Evolutionary conservation across 768 basidiomycete species (phyloP).

Genomic region (Mrakia blollopis): DNA sequence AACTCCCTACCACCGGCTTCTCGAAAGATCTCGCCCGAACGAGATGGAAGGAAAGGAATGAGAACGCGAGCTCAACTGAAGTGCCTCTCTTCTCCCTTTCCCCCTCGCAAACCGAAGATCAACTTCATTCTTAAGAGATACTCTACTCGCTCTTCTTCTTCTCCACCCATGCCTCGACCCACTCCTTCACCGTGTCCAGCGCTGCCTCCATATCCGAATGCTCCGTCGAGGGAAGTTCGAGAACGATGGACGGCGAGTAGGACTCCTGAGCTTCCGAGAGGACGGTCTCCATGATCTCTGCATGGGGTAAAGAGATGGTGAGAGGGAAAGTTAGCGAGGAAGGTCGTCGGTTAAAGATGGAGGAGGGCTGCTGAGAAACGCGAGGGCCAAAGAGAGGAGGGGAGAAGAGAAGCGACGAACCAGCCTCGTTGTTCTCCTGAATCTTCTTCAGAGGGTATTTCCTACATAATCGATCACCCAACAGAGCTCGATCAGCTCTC

Average conservation of each 20-base stretch:
- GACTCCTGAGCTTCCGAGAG: conserved; percentile 80
- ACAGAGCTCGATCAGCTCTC: neutral
- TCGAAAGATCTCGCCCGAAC: neutral
- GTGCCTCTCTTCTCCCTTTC: neutral
- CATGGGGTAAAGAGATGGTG: neutral
- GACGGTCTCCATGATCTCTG: conserved; percentile 90
- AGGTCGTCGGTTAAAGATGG: neutral
- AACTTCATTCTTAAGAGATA: neutral
- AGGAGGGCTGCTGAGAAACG: neutral
- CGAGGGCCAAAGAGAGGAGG: neutral
- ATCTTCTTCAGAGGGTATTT: conserved; percentile 87
- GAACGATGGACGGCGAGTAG: conserved; percentile 77
- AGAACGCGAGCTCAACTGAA: neutral
- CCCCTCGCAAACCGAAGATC: neutral
- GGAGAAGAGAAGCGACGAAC: conserved; percentile 9
- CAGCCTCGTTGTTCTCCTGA: conserved; percentile 92
- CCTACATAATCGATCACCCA: conserved; percentile 47
- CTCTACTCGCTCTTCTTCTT: neutral
- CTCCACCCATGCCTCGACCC: conserved; percentile 69
- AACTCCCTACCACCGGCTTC: neutral
- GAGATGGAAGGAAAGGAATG: no score
- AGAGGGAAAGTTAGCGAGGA: neutral
- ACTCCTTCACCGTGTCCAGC: conserved; percentile 76
- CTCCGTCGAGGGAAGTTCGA: conserved; percentile 70
- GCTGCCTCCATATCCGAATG: conserved; percentile 76